phyloP scores from a whole-genome alignment of 192 early-diverging fungal species.

The Oehlia diaphana region DNA sequence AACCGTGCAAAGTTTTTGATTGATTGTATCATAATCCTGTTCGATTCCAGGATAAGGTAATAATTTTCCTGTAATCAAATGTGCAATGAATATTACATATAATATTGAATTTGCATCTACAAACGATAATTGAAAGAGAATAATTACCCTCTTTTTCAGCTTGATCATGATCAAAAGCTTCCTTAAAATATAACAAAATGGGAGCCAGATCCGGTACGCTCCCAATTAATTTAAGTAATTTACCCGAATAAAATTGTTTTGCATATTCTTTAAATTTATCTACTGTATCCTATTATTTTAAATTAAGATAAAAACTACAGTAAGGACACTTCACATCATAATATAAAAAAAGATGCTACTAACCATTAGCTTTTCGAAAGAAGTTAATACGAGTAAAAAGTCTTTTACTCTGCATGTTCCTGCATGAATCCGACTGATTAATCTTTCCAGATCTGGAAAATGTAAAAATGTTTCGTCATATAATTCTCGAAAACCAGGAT shows the following conservation, averaged over 20 bases:
- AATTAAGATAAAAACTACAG: background rate
- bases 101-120: background rate
- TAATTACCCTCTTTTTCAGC: constrained; percentile 57
- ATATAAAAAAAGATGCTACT: constrained; percentile 13
- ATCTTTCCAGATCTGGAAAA: constrained; percentile 88
- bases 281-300: constrained; percentile 35
- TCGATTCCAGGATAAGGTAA: constrained; percentile 75
- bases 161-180: constrained; percentile 71
- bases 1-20: constrained; percentile 54
- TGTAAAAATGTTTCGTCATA: constrained; percentile 45
- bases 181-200: constrained; percentile 68
- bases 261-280: constrained; percentile 35
- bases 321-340: background rate
- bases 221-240: constrained; percentile 50
- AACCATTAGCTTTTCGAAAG: constrained; percentile 54
- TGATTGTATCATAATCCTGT: constrained; percentile 73
- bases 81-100: background rate
- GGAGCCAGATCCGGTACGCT: constrained; percentile 57
- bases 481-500: constrained; percentile 49
- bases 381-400: constrained; percentile 69
- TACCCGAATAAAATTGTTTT: constrained; percentile 54
- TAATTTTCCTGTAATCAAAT: constrained; percentile 28
- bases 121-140: background rate
- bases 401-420: constrained; percentile 83
- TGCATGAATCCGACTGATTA: constrained; percentile 88